phyloP scores from a whole-genome alignment of 2,329 filamentous ascomycete species.

The Dactylellina leptospora region DNA sequence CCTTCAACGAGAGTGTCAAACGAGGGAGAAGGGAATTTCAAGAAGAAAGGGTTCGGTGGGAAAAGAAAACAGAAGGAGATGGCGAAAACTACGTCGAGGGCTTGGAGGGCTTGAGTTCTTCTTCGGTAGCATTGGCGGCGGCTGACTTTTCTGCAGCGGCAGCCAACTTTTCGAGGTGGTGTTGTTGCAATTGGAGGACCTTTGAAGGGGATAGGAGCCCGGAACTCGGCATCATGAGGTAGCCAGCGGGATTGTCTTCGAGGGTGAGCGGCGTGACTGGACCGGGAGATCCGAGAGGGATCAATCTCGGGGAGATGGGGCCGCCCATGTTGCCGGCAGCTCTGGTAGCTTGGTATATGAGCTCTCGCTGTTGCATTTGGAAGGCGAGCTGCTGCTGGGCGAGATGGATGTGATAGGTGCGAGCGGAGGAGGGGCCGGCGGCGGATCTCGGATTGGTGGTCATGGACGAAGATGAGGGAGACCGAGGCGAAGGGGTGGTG shows the following conservation, averaged over 20 bases:
- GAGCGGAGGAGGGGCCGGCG: conserved; percentile 8
- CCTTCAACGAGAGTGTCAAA: no score
- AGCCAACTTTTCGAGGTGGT: conserved; percentile 38
- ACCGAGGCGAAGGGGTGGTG: conserved; percentile 8
- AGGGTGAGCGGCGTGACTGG: conserved; percentile 57
- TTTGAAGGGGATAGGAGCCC: conserved; percentile 19
- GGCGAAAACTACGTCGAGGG: no score
- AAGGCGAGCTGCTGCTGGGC: conserved; percentile 57
- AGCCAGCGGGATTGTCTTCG: conserved; percentile 54
- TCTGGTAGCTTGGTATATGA: conserved; percentile 57
- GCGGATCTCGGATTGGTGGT: conserved; percentile 14
- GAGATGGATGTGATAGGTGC: conserved; percentile 54
- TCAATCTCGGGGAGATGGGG: conserved; percentile 56
- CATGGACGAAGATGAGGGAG: conserved; percentile 16
- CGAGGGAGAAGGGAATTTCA: no score
- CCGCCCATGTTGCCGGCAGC: conserved; percentile 53
- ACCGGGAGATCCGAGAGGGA: conserved; percentile 56
- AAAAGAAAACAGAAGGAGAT: no score
- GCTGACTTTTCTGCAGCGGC: conserved; percentile 58
- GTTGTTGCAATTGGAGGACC: conserved; percentile 39
- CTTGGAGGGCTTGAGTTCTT: conserved; percentile 51
- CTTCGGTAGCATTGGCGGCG: conserved; percentile 54
- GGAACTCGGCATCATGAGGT: conserved; percentile 38
- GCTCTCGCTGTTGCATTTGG: conserved; percentile 57
- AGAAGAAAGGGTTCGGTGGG: no score